phyloP scores from a whole-genome alignment of 805 yeast species.

The Dipodascus geniculatus region DNA sequence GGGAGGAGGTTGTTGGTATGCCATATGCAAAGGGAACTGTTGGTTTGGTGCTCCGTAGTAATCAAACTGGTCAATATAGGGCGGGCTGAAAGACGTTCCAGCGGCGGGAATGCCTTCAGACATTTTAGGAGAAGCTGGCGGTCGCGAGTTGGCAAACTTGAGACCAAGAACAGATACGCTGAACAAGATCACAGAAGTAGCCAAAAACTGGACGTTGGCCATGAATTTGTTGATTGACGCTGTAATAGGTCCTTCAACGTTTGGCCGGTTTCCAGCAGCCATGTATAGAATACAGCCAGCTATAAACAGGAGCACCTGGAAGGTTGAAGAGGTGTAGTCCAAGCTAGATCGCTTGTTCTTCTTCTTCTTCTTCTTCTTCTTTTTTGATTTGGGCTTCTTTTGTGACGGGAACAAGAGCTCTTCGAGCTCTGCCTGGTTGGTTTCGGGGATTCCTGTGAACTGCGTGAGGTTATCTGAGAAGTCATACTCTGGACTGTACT shows the following conservation, averaged over 20 bases:
- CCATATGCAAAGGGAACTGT: neutral
- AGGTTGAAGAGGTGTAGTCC: neutral
- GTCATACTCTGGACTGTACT: neutral
- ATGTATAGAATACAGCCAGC: neutral
- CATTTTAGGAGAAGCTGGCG: neutral
- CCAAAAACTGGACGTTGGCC: neutral
- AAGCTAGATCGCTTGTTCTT: neutral
- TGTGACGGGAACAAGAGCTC: neutral
- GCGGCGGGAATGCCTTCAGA: neutral
- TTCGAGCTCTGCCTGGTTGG: neutral
- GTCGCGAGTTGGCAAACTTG: neutral
- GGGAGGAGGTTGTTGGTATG: neutral
- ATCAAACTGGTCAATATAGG: neutral
- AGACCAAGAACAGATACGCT: neutral
- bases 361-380: neutral
- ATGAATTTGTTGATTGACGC: neutral
- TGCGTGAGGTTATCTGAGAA: neutral
- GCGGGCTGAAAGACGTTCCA: neutral
- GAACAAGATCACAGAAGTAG: neutral
- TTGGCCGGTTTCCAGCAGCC: neutral
- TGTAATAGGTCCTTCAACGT: neutral
- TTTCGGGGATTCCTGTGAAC: neutral
- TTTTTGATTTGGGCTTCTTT: neutral
- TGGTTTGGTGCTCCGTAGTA: neutral
- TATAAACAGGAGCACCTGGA: neutral